Evolutionary conservation across 495 filamentous ascomycete species (phyloP).

Genomic region (Penicillium silybi): DNA sequence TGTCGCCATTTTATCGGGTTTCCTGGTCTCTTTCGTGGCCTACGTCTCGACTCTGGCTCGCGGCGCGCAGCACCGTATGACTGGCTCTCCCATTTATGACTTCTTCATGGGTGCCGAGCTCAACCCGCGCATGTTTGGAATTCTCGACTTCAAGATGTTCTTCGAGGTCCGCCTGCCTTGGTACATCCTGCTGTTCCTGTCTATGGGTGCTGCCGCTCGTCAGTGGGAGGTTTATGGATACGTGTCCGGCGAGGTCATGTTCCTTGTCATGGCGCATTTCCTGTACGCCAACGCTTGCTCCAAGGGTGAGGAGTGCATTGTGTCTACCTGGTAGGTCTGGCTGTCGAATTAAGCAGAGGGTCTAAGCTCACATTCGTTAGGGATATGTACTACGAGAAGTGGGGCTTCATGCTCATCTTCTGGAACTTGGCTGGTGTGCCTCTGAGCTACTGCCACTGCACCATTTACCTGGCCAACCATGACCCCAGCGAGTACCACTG

Average conservation of each 20-base stretch:
- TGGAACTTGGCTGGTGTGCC: slow-evolving; percentile 98
- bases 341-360: background rate
- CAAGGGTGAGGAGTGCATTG: slow-evolving; percentile 94
- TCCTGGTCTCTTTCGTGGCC: slow-evolving; percentile 70
- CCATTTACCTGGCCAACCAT: slow-evolving; percentile 88
- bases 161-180: slow-evolving; percentile 96
- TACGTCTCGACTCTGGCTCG: slow-evolving; percentile 79
- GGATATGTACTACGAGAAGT: slow-evolving; percentile 99
- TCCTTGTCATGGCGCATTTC: slow-evolving; percentile 90
- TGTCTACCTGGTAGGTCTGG: slow-evolving; percentile 72
- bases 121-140: slow-evolving; percentile 90
- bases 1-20: slow-evolving; percentile 88
- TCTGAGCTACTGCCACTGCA: slow-evolving; percentile 94
- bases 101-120: slow-evolving; percentile 99
- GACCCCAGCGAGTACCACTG: slow-evolving; percentile 76
- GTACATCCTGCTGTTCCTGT: slow-evolving; percentile 86
- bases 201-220: slow-evolving; percentile 70
- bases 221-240: slow-evolving; percentile 91
- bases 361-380: slow-evolving; percentile 23
- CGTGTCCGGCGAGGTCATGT: slow-evolving; percentile 82
- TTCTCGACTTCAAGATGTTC: slow-evolving; percentile 99
- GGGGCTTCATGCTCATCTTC: slow-evolving; percentile 99
- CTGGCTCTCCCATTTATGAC: slow-evolving; percentile 86
- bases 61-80: slow-evolving; percentile 87
- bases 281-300: slow-evolving; percentile 95